Evolutionary conservation across 768 basidiomycete species (phyloP).

Genomic region (Royoungia palumana): DNA sequence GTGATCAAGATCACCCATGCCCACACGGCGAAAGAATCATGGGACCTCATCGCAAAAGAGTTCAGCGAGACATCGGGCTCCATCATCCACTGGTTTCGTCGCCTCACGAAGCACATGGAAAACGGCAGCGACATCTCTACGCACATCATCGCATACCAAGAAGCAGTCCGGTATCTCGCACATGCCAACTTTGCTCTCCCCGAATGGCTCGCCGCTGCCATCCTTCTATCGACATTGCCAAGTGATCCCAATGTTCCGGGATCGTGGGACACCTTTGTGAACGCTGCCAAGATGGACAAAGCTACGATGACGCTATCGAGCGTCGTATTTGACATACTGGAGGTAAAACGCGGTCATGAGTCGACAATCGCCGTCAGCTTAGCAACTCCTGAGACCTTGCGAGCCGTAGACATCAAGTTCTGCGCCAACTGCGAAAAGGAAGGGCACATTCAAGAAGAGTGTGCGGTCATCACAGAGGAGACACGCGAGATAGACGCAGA

Average conservation of each 20-base stretch:
- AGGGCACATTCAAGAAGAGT: background rate
- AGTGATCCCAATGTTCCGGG: background rate
- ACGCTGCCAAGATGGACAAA: background rate
- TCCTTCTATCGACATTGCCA: background rate
- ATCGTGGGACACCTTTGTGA: background rate
- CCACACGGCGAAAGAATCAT: background rate
- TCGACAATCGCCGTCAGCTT: background rate
- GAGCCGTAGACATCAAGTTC: background rate
- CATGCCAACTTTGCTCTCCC: background rate
- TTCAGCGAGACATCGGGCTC: background rate
- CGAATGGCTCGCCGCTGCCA: background rate
- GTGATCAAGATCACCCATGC: background rate
- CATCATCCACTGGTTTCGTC: background rate
- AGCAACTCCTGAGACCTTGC: background rate
- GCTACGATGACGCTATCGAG: background rate
- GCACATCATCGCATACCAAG: background rate
- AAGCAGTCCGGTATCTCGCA: background rate
- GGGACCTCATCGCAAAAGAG: background rate
- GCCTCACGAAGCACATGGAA: background rate
- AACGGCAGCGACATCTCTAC: background rate
- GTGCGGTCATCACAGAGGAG: slow-evolving; percentile 39
- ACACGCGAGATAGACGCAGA: slow-evolving; percentile 69
- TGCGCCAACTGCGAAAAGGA: background rate
- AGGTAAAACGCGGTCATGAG: background rate
- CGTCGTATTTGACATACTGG: background rate